Conservation (phyloP, 371 early-diverging fungal genomes). For the Mortierella sp. region DNA sequence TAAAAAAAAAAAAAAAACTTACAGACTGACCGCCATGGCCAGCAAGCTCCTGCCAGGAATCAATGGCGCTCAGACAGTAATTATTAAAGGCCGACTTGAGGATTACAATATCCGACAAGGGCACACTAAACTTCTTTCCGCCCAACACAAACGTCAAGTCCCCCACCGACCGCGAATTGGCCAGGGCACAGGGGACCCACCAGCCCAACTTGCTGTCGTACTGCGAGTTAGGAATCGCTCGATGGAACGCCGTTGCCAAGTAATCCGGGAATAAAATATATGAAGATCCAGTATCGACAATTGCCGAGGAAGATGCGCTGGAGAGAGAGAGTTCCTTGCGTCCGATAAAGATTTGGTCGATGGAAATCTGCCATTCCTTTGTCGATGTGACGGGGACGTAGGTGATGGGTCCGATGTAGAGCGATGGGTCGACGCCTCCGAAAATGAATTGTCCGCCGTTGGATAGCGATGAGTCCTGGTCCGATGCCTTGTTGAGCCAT, state of each 20-base stretch:
- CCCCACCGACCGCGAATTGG: conserved; percentile 40
- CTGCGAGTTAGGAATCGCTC: conserved; percentile 48
- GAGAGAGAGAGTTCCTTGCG: conserved; percentile 43
- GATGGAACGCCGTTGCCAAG: conserved; percentile 50
- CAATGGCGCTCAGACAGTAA: conserved; percentile 44
- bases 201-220: conserved; percentile 47
- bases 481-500: conserved; percentile 47
- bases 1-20: conserved; percentile 9
- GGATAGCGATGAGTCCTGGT: conserved; percentile 39
- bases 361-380: conserved; percentile 45
- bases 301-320: conserved; percentile 29
- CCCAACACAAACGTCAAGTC: conserved; percentile 45
- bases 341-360: conserved; percentile 41
- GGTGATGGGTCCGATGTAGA: conserved; percentile 35
- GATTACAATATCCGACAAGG: conserved; percentile 54
- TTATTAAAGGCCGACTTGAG: conserved; percentile 46
- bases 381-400: conserved; percentile 42
- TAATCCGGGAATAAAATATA: conserved; percentile 55
- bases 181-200: conserved; percentile 45
- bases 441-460: conserved; percentile 52
- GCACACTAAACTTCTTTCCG: conserved; percentile 36
- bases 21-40: conserved; percentile 53
- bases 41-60: conserved; percentile 51
- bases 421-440: conserved; percentile 42
- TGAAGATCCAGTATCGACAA: conserved; percentile 55